These are phyloP conservation scores for Passalora sequoiae DNA, from an alignment of 2,329 filamentous ascomycete genomes.

Conservation along the genomic window DNA sequence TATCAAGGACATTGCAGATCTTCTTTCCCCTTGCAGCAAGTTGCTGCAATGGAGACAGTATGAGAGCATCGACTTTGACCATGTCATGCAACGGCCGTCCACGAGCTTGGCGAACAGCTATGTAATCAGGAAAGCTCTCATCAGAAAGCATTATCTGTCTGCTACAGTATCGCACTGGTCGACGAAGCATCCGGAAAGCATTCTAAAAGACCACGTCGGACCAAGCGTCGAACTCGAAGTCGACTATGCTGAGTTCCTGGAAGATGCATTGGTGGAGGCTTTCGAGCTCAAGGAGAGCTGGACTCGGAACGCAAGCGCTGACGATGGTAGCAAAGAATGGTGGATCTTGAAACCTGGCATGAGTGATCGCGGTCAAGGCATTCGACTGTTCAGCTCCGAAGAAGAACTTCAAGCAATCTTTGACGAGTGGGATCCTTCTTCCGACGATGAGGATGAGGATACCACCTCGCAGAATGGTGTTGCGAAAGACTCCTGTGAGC, in stretches of 20 bases:
- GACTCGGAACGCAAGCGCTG: conserved; percentile 53
- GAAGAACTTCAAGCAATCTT: conserved; percentile 82
- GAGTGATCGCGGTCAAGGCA: conserved; percentile 93
- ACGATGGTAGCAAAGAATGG: conserved; percentile 58
- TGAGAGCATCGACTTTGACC: conserved; percentile 80
- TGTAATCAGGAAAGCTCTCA: conserved; percentile 91
- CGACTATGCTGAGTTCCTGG: conserved; percentile 93
- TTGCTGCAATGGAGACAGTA: conserved; percentile 80
- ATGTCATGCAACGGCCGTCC: conserved; percentile 57
- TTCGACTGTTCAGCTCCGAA: conserved; percentile 80
- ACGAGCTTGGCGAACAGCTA: conserved; percentile 78
- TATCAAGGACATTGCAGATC: conserved; percentile 51
- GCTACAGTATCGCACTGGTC: conserved; percentile 80
- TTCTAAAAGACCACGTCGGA: conserved; percentile 66
- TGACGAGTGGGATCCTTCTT: conserved; percentile 80
- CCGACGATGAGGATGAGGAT: conserved; percentile 59
- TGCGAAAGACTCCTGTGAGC: not conserved
- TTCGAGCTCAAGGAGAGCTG: conserved; percentile 81
- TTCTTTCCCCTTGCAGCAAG: conserved; percentile 44
- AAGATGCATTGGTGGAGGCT: conserved; percentile 78
- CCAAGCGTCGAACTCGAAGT: conserved; percentile 83
- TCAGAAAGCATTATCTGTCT: conserved; percentile 89
- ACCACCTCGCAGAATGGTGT: conserved; percentile 23
- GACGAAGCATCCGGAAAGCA: conserved; percentile 70
- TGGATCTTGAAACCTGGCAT: conserved; percentile 98